These are phyloP conservation scores for Claviceps sp. DNA, from an alignment of 2,329 filamentous ascomycete species.

Conservation along the genomic window DNA sequence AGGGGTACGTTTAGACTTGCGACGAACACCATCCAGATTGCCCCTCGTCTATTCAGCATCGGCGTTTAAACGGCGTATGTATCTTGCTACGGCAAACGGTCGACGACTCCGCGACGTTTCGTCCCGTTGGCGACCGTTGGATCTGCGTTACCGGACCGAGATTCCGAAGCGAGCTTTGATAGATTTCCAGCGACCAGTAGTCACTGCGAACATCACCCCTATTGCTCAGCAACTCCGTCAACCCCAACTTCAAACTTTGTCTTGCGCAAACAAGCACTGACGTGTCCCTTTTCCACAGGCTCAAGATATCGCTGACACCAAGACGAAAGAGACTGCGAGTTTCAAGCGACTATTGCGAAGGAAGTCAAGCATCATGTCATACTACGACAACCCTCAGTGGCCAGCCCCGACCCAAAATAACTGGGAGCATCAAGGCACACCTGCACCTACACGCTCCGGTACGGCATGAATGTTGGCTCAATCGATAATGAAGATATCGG, in stretches of 20 bases:
- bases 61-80: neutral
- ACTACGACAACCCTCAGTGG: constrained; percentile 32
- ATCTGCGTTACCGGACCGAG: neutral
- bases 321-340: neutral
- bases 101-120: neutral
- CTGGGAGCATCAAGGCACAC: constrained; percentile 32
- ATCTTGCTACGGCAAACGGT: neutral
- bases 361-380: constrained; percentile 22
- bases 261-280: neutral
- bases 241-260: neutral
- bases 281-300: neutral
- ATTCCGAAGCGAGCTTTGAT: neutral
- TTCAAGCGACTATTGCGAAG: neutral
- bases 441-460: constrained; percentile 28
- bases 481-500: neutral
- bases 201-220: neutral
- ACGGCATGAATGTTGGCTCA: constrained; percentile 7
- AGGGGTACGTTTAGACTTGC: constrained; percentile 1
- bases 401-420: constrained; percentile 24
- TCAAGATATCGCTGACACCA: neutral
- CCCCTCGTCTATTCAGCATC: neutral
- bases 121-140: neutral
- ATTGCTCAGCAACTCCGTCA: neutral
- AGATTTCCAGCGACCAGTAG: neutral
- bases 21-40: neutral